Percentiles rank a stretch among this genome's conserved stretches.
Conservation (phyloP, 2,329 filamentous ascomycete species). For the Ustulina deusta region DNA sequence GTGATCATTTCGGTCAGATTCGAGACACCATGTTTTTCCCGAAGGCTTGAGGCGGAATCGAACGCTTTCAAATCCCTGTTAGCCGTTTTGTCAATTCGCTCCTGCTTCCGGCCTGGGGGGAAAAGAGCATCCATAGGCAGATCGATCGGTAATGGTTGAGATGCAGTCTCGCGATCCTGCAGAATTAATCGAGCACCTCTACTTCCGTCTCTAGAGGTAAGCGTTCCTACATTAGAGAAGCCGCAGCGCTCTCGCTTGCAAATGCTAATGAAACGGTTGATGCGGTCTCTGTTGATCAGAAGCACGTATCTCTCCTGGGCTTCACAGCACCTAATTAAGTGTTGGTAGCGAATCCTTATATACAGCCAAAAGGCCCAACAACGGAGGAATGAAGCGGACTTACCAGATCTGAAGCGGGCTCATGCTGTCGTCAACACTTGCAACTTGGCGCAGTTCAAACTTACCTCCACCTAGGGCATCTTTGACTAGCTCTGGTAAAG, state of each 20-base stretch:
- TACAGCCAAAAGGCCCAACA: neutral
- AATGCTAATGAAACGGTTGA: slow-evolving; percentile 80
- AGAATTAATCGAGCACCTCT: slow-evolving; percentile 81
- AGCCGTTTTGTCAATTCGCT: slow-evolving; percentile 45
- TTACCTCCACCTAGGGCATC: slow-evolving; percentile 91
- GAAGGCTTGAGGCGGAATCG: slow-evolving; percentile 74
- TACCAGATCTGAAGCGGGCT: slow-evolving; percentile 94
- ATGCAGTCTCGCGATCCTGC: slow-evolving; percentile 47
- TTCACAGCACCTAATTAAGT: slow-evolving; percentile 73
- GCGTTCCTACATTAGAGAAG: slow-evolving; percentile 89
- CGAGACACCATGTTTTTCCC: slow-evolving; percentile 69
- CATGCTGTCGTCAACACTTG: slow-evolving; percentile 90
- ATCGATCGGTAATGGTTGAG: slow-evolving; percentile 47
- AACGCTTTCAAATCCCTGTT: slow-evolving; percentile 61
- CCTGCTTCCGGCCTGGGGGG: slow-evolving; percentile 47
- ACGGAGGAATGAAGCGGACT: slow-evolving; percentile 5
- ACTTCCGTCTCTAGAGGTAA: slow-evolving; percentile 69
- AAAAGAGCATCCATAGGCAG: slow-evolving; percentile 50
- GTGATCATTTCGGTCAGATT: slow-evolving; percentile 67
- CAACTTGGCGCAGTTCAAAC: slow-evolving; percentile 94
- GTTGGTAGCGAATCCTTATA: slow-evolving; percentile 15
- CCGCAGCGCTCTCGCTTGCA: slow-evolving; percentile 85
- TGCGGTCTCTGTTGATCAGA: slow-evolving; percentile 81
- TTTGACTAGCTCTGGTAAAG: slow-evolving; percentile 76
- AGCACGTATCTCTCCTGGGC: slow-evolving; percentile 97